These are phyloP conservation scores for Paecilomyces sp. DNA, from an alignment of 2,329 filamentous ascomycete genomes.

Conservation along the genomic window DNA sequence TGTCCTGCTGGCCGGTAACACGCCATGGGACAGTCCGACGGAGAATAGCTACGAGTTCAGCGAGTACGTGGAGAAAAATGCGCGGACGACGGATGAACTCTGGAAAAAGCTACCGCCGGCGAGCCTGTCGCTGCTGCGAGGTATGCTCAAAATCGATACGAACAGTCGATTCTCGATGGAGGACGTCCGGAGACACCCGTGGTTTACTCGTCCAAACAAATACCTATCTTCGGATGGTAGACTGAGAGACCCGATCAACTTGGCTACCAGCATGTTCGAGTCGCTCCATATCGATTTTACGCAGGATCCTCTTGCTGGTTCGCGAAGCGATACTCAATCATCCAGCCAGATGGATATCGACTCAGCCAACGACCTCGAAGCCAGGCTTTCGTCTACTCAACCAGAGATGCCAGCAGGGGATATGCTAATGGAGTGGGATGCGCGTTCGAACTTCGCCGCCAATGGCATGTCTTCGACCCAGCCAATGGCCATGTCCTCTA, in stretches of 20 bases:
- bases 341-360: slow-evolving; percentile 64
- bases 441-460: slow-evolving; percentile 53
- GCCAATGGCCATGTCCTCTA: slow-evolving; percentile 30
- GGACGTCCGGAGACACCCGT: slow-evolving; percentile 82
- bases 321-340: slow-evolving; percentile 36
- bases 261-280: slow-evolving; percentile 95
- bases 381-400: slow-evolving; percentile 69
- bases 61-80: slow-evolving; percentile 73
- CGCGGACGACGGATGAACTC: slow-evolving; percentile 75
- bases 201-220: slow-evolving; percentile 80
- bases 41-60: slow-evolving; percentile 80
- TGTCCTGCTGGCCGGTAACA: slow-evolving; percentile 90
- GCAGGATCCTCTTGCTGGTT: slow-evolving; percentile 52
- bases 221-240: slow-evolving; percentile 68
- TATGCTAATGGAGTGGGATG: slow-evolving; percentile 80
- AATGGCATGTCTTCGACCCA: slow-evolving; percentile 41
- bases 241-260: slow-evolving; percentile 67
- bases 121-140: slow-evolving; percentile 74
- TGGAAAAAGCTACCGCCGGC: slow-evolving; percentile 72
- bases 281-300: slow-evolving; percentile 82
- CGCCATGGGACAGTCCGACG: slow-evolving; percentile 93
- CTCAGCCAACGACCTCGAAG: slow-evolving; percentile 31
- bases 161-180: slow-evolving; percentile 73
- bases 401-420: slow-evolving; percentile 72
- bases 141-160: slow-evolving; percentile 83